Conservation (phyloP, 306 rosid genomes). For the Trifolium dubium region DNA sequence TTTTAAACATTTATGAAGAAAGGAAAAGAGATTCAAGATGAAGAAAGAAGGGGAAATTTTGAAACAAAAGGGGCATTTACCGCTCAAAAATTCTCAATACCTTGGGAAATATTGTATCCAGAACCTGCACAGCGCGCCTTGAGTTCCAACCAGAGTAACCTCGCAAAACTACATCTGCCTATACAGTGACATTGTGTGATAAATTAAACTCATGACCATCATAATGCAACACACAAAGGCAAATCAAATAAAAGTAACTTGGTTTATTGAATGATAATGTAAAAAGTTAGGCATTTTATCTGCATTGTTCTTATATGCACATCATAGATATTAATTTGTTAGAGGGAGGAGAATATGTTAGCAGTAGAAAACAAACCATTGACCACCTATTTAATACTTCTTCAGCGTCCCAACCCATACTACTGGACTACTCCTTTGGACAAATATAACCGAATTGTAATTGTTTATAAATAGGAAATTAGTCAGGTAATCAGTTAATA, state of each 20-base stretch:
- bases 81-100: conserved; percentile 36
- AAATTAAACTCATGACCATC: conserved; percentile 20
- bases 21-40: background rate
- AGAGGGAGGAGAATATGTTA: too few species aligned
- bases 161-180: conserved; percentile 78
- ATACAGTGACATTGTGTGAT: conserved; percentile 10
- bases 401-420: too few species aligned
- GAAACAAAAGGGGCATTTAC: background rate
- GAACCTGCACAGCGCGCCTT: conserved; percentile 72
- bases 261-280: background rate
- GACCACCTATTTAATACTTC: too few species aligned
- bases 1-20: background rate
- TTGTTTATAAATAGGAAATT: too few species aligned
- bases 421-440: too few species aligned
- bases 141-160: conserved; percentile 91
- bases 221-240: conserved; percentile 3
- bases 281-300: background rate
- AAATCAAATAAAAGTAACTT: background rate
- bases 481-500: background rate
- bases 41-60: background rate
- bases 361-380: background rate
- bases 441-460: too few species aligned
- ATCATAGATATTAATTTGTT: background rate
- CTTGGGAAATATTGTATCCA: conserved; percentile 79
- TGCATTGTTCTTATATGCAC: background rate